A percentile compares a stretch with the other conserved stretches of the same genome.
Conservation (phyloP, 2,329 filamentous ascomycete species). For the Aaosphaeria arxii region DNA sequence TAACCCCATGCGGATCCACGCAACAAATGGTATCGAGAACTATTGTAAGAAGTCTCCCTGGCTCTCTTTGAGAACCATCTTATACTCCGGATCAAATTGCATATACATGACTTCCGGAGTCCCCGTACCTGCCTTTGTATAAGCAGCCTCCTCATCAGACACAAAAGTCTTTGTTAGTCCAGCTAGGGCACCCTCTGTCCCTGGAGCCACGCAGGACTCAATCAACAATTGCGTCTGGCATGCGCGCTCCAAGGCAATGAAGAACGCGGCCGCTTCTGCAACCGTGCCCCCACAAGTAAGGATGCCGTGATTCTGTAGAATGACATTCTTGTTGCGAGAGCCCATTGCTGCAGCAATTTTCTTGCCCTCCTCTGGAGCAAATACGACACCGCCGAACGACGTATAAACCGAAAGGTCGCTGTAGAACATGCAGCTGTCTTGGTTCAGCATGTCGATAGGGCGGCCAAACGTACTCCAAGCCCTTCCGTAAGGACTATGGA, state of each 20-base stretch:
- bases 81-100: slow-evolving; percentile 9
- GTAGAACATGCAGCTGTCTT: slow-evolving; percentile 44
- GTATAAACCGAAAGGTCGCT: slow-evolving; percentile 35
- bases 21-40: too few relatives aligned
- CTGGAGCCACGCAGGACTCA: slow-evolving; percentile 11
- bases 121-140: slow-evolving; percentile 9
- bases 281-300: slow-evolving; percentile 43
- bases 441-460: slow-evolving; percentile 44
- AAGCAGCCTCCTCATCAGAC: slow-evolving; percentile 7
- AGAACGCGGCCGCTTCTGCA: slow-evolving; percentile 44
- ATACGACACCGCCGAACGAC: slow-evolving; percentile 47
- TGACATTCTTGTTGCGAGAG: slow-evolving; percentile 36
- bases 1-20: too few relatives aligned
- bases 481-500: slow-evolving; percentile 44
- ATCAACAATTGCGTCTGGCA: slow-evolving; percentile 38
- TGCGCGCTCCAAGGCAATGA: slow-evolving; percentile 40
- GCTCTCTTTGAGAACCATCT: slow-evolving; percentile 31
- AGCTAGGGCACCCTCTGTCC: background rate
- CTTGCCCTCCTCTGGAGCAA: slow-evolving; percentile 44
- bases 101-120: slow-evolving; percentile 8
- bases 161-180: slow-evolving; percentile 8
- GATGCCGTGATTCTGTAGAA: slow-evolving; percentile 46
- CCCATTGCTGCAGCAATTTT: slow-evolving; percentile 42
- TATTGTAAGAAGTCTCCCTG: slow-evolving; percentile 4
- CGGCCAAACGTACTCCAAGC: slow-evolving; percentile 43